Evolutionary conservation across 768 basidiomycete genomes (phyloP), one percentile per base, ranked within the genome.

Genomic region (Phaffia australis): DNA sequence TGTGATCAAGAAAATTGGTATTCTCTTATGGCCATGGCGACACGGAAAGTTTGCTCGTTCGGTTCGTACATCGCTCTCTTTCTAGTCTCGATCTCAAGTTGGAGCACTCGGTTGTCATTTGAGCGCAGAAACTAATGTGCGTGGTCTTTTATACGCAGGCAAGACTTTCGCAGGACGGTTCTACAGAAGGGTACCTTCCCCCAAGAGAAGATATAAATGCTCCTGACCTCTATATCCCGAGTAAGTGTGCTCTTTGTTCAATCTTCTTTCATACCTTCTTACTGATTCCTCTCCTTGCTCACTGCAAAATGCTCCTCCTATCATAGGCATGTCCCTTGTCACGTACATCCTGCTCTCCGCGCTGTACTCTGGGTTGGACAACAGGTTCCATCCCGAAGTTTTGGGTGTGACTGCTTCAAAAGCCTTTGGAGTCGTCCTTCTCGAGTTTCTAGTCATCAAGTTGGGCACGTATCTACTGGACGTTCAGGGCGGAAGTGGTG

Each of bases 181-280:
- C 69, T 16, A 66, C 71, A 49, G 79, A 93, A 72, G 80, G 80
- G 2, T 98, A 85, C 83, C 84, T 87, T 62, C 79, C 89, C 3
- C 95, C 95, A 2, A 79, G 94, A 63, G 91, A 97, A 47, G 95
- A 99, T 73, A 83, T 98, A 71, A 98, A 98, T 72, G 87, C 85
- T 64, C 95, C 95, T 0, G 95, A 99, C 78, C 78, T 99, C 23
- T 99, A 99, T 75, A 98, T 99, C 69, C 95, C 95, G 1, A 80
- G 91, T 91, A 61, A 71, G 79, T 42, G 35, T 74, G 18, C n/a
- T 21, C 14, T 9, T 56, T 55, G 60, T 56, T 52, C 80, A 75
- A 48, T 9, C 8, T 64, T 52, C 30, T 23, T 62, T 18, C 23
- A 23, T 5, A 14, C 21, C 48, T 49, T 23, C 3, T 27, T 54